Evolutionary conservation across 805 yeast genomes (phyloP), one percentile per base, ranked within the genome.

Genomic region (Hanseniaspora clermontiae): DNA sequence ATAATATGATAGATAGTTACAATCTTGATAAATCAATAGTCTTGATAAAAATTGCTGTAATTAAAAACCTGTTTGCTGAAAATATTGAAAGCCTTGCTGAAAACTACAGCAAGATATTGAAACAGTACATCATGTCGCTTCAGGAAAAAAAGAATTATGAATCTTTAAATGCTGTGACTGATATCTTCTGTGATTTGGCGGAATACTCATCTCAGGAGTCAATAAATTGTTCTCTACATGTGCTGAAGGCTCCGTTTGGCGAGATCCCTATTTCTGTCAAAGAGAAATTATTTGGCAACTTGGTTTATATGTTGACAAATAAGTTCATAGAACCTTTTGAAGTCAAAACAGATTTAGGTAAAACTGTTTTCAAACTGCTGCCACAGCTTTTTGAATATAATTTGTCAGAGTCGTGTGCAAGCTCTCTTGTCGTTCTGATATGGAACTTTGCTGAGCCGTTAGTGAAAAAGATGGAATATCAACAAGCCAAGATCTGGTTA

Each of bases 391-490:
- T 73, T 4, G 39, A 58, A n/a, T 58, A 54, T 31, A 42, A 60
- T 0, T 57, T 74, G 2, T 63, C 71, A 0, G 64, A 62, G 36
- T 62, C 63, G 15, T 62, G 72, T 5, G 57, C 67, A 7, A 65
- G 72, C 5, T 63, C 73, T 43, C 51, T 69, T 5, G 63, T 70
- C 0, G 67, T 75, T 1, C 57, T 74, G 31, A 57, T 74, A 19
- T 74, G 77, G 76, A 73, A 72, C 49, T 55, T 61, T 19, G 76
- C 73, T 0, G 72, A 72, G 42, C 59, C 61, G 17, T 59, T 62
- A 17, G 65, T 63, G 32, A 74, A 66, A 59, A 53, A 46, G 10
- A 61, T 60, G 8, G 56, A 63, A 2, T 60, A 45, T 42, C 29
- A 38, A 0, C 64, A 65, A 20, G 60, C 68, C 7, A 58, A 65